phyloP scores from a whole-genome alignment of 179 eudicot species.

The Silene noctiflora region DNA sequence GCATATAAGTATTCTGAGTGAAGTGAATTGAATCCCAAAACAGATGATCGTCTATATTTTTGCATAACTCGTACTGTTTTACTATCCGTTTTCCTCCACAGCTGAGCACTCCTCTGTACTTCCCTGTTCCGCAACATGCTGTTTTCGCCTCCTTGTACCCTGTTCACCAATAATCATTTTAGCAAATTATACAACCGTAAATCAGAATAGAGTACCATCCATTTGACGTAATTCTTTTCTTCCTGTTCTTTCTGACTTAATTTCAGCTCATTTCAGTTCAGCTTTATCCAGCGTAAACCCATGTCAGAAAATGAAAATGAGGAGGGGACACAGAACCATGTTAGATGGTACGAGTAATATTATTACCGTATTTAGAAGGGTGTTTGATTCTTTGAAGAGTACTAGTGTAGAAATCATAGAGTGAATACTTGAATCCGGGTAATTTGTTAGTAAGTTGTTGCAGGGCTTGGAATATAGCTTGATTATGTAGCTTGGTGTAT shows the following conservation, averaged over 20 bases:
- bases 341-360: no score
- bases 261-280: no score
- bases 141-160: slow-evolving; percentile 44
- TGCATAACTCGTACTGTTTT: slow-evolving; percentile 38
- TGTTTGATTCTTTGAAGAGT: slow-evolving; percentile 26
- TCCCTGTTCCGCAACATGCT: slow-evolving; percentile 63
- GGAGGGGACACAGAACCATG: no score
- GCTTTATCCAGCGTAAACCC: no score
- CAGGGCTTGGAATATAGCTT: slow-evolving; percentile 28
- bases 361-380: slow-evolving; percentile 31
- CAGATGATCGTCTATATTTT: slow-evolving; percentile 34
- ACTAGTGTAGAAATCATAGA: slow-evolving; percentile 41
- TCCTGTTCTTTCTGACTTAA: no score
- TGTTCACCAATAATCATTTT: slow-evolving; percentile 15
- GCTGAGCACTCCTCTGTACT: slow-evolving; percentile 37
- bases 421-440: slow-evolving; percentile 48
- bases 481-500: slow-evolving; percentile 40
- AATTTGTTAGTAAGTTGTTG: slow-evolving; percentile 28
- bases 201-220: no score
- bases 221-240: no score
- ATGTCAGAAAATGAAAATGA: no score
- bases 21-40: slow-evolving; percentile 56
- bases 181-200: no score
- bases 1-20: slow-evolving; percentile 38
- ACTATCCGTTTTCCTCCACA: slow-evolving; percentile 54